Conservation (phyloP, 2,329 filamentous ascomycete genomes). For the Calcarisporium arbuscula region DNA sequence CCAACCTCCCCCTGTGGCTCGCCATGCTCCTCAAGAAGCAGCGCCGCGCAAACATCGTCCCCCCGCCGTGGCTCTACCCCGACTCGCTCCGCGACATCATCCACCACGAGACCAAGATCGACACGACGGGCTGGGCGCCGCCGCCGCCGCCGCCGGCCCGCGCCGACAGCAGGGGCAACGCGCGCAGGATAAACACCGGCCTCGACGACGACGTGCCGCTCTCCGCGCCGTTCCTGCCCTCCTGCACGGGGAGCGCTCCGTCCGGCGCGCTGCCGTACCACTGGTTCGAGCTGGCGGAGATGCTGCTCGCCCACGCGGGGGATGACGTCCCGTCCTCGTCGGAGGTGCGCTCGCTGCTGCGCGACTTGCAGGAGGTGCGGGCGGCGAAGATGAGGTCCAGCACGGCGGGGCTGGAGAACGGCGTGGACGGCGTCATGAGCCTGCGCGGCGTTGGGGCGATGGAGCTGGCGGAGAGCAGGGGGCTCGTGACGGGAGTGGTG, state of each 20-base stretch:
- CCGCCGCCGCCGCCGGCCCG: slow-evolving; percentile 60
- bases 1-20: slow-evolving; percentile 83
- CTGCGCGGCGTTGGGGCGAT: slow-evolving; percentile 77
- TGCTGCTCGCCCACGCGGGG: slow-evolving; percentile 75
- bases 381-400: slow-evolving; percentile 82
- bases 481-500: slow-evolving; percentile 78
- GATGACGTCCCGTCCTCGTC: slow-evolving; percentile 75
- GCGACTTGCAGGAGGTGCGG: slow-evolving; percentile 80
- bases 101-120: slow-evolving; percentile 68
- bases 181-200: slow-evolving; percentile 24
- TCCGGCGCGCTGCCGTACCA: slow-evolving; percentile 78
- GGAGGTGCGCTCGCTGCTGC: slow-evolving; percentile 65
- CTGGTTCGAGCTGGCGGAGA: slow-evolving; percentile 87
- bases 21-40: slow-evolving; percentile 93
- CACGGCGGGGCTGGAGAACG: slow-evolving; percentile 64
- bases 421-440: slow-evolving; percentile 63
- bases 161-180: slow-evolving; percentile 39
- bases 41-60: slow-evolving; percentile 83
- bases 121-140: slow-evolving; percentile 68
- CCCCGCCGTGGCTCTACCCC: slow-evolving; percentile 81
- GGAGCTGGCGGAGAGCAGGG: slow-evolving; percentile 83
- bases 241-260: slow-evolving; percentile 64
- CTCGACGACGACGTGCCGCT: slow-evolving; percentile 28
- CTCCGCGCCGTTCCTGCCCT: slow-evolving; percentile 72
- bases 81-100: slow-evolving; percentile 72